Percentiles rank a stretch among this genome's conserved stretches.
Evolutionary conservation across 495 filamentous ascomycete species (phyloP).

Genomic region (Penicillium soppii): DNA sequence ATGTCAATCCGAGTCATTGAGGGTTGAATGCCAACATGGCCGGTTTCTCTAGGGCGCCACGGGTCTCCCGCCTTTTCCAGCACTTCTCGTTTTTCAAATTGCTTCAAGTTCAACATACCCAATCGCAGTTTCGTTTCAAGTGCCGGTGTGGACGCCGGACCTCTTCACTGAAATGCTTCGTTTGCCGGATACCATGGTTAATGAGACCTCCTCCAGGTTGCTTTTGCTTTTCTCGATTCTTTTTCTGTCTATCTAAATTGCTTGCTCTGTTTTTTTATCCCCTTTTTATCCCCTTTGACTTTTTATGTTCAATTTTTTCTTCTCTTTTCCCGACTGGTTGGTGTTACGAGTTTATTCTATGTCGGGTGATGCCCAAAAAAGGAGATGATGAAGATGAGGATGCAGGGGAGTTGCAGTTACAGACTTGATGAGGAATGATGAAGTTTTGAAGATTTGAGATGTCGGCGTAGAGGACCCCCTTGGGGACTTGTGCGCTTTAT

Average conservation of each 20-base stretch:
- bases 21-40: slow-evolving; percentile 9
- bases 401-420: not conserved
- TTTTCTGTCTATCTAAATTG: slow-evolving; percentile 28
- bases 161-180: slow-evolving; percentile 17
- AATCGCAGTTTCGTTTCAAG: slow-evolving; percentile 25
- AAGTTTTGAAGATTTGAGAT: slow-evolving; percentile 9
- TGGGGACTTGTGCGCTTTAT: slow-evolving; percentile 2
- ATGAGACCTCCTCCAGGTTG: slow-evolving; percentile 18
- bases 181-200: slow-evolving; percentile 26
- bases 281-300: slow-evolving; percentile 6
- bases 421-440: slow-evolving; percentile 8
- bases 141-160: slow-evolving; percentile 22
- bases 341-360: slow-evolving; percentile 15
- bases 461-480: not conserved
- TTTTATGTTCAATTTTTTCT: slow-evolving; percentile 5
- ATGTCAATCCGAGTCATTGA: not conserved
- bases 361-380: slow-evolving; percentile 13
- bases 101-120: slow-evolving; percentile 27
- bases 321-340: slow-evolving; percentile 12
- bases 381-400: not conserved
- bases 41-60: slow-evolving; percentile 14
- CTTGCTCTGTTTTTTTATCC: slow-evolving; percentile 12
- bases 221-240: slow-evolving; percentile 11
- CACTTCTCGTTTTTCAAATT: slow-evolving; percentile 19
- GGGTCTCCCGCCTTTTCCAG: slow-evolving; percentile 10